Conservation (phyloP, 1,284 basidiomycete species). For the Blastosporella zonata region DNA sequence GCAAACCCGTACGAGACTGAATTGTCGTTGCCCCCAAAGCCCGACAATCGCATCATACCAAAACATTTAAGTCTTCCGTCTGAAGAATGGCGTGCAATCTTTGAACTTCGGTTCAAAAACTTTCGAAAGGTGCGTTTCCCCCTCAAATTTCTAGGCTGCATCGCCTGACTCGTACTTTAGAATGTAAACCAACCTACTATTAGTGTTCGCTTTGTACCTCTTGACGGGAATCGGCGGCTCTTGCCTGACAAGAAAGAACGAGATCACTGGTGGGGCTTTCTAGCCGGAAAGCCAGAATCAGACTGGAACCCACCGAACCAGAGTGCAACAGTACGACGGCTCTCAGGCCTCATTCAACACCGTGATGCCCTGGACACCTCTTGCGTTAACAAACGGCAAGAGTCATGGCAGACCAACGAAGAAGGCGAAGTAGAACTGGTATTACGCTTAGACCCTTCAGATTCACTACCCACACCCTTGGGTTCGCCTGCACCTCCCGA, state of each 20-base stretch:
- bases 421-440: conserved; percentile 40
- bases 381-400: conserved; percentile 17
- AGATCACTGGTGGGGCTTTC: conserved; percentile 76
- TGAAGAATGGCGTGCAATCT: conserved; percentile 58
- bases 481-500: conserved; percentile 34
- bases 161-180: conserved; percentile 32
- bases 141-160: not conserved
- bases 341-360: conserved; percentile 30
- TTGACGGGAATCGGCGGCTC: conserved; percentile 28
- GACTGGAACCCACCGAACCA: conserved; percentile 57
- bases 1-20: conserved; percentile 60
- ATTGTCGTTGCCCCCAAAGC: conserved; percentile 22
- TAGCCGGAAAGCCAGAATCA: conserved; percentile 62
- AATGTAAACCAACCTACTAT: conserved; percentile 64
- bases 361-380: conserved; percentile 23
- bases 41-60: conserved; percentile 23
- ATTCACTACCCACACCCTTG: conserved; percentile 39
- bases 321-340: conserved; percentile 25
- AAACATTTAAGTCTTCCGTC: conserved; percentile 48
- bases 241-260: conserved; percentile 70
- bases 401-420: conserved; percentile 33
- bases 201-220: conserved; percentile 35
- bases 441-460: conserved; percentile 30
- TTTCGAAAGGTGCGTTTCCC: conserved; percentile 51
- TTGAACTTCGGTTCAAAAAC: conserved; percentile 58